These are phyloP conservation scores for Entamoeba invadens DNA, from an alignment of 208 protist species.

Conservation along the genomic window DNA sequence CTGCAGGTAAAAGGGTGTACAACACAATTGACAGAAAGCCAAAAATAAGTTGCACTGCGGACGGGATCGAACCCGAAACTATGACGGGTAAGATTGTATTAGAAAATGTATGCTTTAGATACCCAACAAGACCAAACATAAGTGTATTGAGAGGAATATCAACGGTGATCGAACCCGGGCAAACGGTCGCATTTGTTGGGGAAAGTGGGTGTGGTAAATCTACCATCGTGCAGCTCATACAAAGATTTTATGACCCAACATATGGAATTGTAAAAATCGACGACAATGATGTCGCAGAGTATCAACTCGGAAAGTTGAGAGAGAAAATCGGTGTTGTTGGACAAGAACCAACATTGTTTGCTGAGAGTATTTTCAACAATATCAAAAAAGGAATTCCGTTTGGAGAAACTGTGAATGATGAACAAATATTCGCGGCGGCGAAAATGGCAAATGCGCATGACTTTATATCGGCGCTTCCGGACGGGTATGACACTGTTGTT, in stretches of 20 bases:
- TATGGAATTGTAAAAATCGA: background rate
- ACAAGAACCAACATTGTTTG: background rate
- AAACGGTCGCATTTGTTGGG: slow-evolving; percentile 67
- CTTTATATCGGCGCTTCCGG: background rate
- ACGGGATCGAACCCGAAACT: background rate
- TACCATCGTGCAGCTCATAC: slow-evolving; percentile 64
- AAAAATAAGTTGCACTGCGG: background rate
- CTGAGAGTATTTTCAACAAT: slow-evolving; percentile 50
- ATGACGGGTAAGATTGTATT: background rate
- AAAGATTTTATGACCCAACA: slow-evolving; percentile 72
- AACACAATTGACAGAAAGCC: background rate
- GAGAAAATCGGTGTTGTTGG: background rate
- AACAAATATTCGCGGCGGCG: background rate
- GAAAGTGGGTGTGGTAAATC: slow-evolving; percentile 71
- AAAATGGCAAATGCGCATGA: background rate
- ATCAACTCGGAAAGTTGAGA: background rate
- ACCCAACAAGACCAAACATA: background rate
- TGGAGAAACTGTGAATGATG: background rate
- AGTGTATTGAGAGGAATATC: background rate
- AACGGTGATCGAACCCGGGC: slow-evolving; percentile 33
- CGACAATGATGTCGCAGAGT: background rate
- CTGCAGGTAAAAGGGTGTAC: background rate
- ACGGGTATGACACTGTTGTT: background rate
- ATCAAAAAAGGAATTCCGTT: background rate
- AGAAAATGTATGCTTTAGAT: background rate